Percentiles rank a stretch among this genome's conserved stretches.
Conservation (phyloP, 306 rosid genomes). For the Fragaria iinumae region DNA sequence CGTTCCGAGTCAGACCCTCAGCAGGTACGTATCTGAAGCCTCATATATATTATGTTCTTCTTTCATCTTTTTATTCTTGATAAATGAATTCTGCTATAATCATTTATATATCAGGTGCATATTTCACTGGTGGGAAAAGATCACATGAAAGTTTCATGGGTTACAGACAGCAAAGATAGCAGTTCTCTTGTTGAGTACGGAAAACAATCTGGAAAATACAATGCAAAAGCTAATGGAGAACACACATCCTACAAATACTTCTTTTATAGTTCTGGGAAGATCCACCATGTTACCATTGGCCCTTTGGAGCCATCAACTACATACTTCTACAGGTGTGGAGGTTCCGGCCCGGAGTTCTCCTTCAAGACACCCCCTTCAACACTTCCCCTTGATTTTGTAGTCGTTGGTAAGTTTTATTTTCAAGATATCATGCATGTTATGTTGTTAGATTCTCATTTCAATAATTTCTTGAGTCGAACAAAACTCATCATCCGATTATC, state of each 20-base stretch:
- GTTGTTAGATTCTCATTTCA: neutral
- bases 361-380: conserved; percentile 56
- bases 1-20: conserved; percentile 37
- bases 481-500: neutral
- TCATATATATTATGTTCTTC: neutral
- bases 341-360: conserved; percentile 53
- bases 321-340: conserved; percentile 43
- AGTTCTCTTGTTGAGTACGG: conserved; percentile 41
- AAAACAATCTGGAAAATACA: conserved; percentile 25
- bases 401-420: conserved; percentile 49
- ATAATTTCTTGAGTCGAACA: neutral
- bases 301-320: conserved; percentile 37
- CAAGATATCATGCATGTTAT: neutral
- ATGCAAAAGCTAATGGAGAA: conserved; percentile 29
- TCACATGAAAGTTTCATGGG: conserved; percentile 68
- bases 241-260: conserved; percentile 32
- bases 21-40: conserved; percentile 17
- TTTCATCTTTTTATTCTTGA: neutral
- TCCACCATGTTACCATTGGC: conserved; percentile 44
- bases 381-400: conserved; percentile 62
- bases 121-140: conserved; percentile 65
- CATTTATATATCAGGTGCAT: conserved; percentile 46
- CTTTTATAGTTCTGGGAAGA: conserved; percentile 37
- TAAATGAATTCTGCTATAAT: too few relatives aligned
- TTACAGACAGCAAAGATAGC: conserved; percentile 42